Evolutionary conservation across 106 monocot species (phyloP), one percentile per base, ranked within the genome.

Genomic region (Allium fistulosum): DNA sequence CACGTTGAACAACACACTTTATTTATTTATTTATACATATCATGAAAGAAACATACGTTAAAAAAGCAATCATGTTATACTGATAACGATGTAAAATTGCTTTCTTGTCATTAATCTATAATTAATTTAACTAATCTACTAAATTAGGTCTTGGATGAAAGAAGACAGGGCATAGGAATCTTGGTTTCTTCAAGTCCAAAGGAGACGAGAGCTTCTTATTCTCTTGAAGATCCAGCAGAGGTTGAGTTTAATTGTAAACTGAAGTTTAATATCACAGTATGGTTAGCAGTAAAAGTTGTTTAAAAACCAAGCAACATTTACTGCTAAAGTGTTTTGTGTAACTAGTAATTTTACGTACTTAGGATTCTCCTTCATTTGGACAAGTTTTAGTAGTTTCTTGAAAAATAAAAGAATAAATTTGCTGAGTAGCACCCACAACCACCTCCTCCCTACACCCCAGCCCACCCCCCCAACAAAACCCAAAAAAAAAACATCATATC

Each of bases 171-270:
- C 3, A 65, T 88, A 10, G 94, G 87, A 17, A 94, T 94, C 49
- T 85, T 94, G 26, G 94, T 94, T 18, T 85, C 90, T 37, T 88
- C 87, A 71, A 69, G 69, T 46, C 87, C 94, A 37, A 94, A 85
- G 71, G 94, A 90, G 17, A 94, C 94, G 46, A 79, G 70, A 61
- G 90, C 94, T 8, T 79, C 94, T 6, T 94, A 90, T 68, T 88
- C 94, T 51, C 90, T 94, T 8, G 90, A 80, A 59, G 94, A 94
- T 45, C 90, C 94, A 7, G 50, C 82, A 18, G 94, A 94, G 94
- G 94, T 22, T 68, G 83, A 94, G 83, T 62, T 48, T 27, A 37
- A 37, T 37, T 37, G 37, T 37, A 37, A 37, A 37, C 5, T 5
- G 37, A 4, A 1, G 37, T 5, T 37, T 37, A 37, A 37, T 37